phyloP scores from a whole-genome alignment of 176 grass and related monocot genomes.

The Phyllostachys edulis region DNA sequence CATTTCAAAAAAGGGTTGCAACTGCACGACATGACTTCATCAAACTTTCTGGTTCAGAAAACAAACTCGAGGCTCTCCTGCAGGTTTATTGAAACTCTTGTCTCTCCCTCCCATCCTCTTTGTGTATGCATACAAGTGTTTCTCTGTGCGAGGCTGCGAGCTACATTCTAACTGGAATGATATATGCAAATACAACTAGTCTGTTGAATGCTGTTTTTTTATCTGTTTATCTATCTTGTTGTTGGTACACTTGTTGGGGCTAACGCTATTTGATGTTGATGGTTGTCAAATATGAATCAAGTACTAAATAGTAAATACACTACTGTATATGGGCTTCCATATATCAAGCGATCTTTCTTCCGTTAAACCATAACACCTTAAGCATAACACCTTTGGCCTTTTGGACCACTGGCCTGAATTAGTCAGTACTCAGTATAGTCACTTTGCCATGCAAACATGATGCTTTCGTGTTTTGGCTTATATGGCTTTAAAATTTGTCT shows the following conservation, averaged over 20 bases:
- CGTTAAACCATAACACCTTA: neutral
- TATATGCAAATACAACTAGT: slow-evolving; percentile 2
- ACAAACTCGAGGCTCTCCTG: slow-evolving; percentile 94
- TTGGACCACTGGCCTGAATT: neutral
- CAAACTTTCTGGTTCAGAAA: slow-evolving; percentile 83
- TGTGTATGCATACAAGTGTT: neutral
- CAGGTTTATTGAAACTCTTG: slow-evolving; percentile 55
- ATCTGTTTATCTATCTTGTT: neutral
- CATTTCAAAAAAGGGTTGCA: slow-evolving; percentile 93
- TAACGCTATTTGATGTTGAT: neutral
- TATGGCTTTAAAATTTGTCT: neutral
- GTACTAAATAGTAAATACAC: neutral
- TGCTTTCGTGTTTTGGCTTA: neutral
- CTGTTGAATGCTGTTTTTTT: neutral
- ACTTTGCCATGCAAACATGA: neutral
- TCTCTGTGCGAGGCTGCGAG: slow-evolving; percentile 6
- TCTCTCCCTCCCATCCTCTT: neutral
- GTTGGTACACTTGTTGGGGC: neutral
- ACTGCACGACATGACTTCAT: slow-evolving; percentile 96
- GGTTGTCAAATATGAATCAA: neutral
- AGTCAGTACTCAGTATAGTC: neutral
- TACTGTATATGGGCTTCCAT: neutral
- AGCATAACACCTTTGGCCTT: neutral
- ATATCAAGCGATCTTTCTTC: neutral
- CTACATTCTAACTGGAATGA: slow-evolving; percentile 1